Evolutionary conservation across 139 green algal genomes (phyloP), one percentile per base, ranked within the genome.

Genomic region (Diplosphaera chodatii): DNA sequence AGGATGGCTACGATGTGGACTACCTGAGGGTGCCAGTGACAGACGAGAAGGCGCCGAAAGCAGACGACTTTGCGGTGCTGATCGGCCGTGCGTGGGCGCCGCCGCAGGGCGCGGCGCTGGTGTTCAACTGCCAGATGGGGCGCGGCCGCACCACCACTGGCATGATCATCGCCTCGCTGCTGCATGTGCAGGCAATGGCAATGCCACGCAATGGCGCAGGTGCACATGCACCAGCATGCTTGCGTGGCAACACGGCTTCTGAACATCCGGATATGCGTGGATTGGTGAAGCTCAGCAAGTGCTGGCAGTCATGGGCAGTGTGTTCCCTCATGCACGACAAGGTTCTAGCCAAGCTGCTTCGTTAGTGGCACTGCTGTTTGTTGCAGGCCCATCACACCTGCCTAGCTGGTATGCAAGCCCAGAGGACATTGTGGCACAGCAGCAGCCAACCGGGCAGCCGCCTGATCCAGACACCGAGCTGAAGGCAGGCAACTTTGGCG

Each of bases 111-210:
- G 78, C 88, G 16, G 89, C 91, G 3, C 80, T 97, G 28, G 79
- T 98, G 30, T 98, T 98, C 85, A 98, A 98, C 83, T 98, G 93
- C 87, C 89, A 93, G 80, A 98, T 98, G 93, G 93, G 93, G 6
- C 84, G 93, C 4, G 93, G 93, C 13, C 82, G 93, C 56, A 98
- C 93, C 63, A 97, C 93, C 32, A 93, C 92, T 4, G 92, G 91
- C 72, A 98, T 96, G 87, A 83, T 96, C 70, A 97, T 98, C 56
- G 92, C 85, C 20, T 88, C 82, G 5, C 80, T 98, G 66, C 73
- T 98, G 63, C 72, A 83, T 56, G 81, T 96, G 76, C 75, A 59
- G 48, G 48, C 48, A 3, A 23, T 59, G 13, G 4, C 10, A 3
- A 23, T 10, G 16, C 27, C 62, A n/a, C 62, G 6, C 29, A 33